Percentiles rank a stretch among this genome's conserved stretches.
Evolutionary conservation across 192 early-diverging fungal genomes (phyloP).

Genomic region (Coemansia sp.): DNA sequence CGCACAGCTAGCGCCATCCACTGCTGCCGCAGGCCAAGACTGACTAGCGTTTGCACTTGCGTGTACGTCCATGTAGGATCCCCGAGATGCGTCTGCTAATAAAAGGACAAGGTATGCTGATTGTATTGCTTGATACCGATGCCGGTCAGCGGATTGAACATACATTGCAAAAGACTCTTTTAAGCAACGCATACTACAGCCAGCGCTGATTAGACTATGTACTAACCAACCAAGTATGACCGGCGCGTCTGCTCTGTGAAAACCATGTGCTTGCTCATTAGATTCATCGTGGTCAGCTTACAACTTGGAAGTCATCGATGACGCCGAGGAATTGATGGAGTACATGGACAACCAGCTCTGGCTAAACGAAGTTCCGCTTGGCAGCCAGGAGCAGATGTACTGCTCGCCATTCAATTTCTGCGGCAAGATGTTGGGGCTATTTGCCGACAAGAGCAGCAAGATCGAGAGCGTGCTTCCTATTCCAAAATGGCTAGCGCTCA

Average conservation of each 20-base stretch:
- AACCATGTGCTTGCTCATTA: background rate
- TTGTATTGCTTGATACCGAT: no score
- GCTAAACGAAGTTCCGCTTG: slow-evolving; percentile 1
- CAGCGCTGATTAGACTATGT: background rate
- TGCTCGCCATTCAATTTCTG: slow-evolving; percentile 47
- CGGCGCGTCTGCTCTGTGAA: no score
- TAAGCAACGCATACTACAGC: no score
- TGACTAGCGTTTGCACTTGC: no score
- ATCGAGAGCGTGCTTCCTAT: slow-evolving; percentile 29
- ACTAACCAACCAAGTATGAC: no score
- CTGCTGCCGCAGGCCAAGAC: no score
- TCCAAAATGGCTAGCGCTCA: slow-evolving; percentile 43
- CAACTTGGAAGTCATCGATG: slow-evolving; percentile 4
- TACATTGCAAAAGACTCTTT: background rate
- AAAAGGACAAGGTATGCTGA: slow-evolving; percentile 7
- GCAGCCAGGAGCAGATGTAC: slow-evolving; percentile 3
- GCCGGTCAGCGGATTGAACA: no score
- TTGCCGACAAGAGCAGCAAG: slow-evolving; percentile 30
- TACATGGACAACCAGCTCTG: slow-evolving; percentile 28
- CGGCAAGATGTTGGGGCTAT: slow-evolving; percentile 15
- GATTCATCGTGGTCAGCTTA: slow-evolving; percentile 23
- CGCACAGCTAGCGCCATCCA: background rate
- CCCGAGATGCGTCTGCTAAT: slow-evolving; percentile 33
- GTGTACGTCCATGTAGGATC: slow-evolving; percentile 10
- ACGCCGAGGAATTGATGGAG: slow-evolving; percentile 8